These are phyloP conservation scores for Dimocarpus longan DNA, from an alignment of 345 rosid genomes.

Conservation along the genomic window DNA sequence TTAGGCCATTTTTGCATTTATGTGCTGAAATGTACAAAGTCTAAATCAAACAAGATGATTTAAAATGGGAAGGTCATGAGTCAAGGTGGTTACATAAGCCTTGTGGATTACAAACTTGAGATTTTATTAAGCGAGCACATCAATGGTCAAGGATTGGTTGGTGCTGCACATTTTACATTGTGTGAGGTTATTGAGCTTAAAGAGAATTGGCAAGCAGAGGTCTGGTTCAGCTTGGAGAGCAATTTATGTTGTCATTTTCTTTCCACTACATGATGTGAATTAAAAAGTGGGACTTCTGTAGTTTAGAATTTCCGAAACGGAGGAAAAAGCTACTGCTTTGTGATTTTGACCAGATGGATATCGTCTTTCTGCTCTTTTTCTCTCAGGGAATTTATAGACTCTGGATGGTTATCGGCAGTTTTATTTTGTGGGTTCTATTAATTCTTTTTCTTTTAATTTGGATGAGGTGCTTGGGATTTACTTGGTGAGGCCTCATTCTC, in stretches of 20 bases:
- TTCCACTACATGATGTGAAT: background rate
- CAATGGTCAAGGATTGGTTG: background rate
- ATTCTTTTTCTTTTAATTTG: background rate
- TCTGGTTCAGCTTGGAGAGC: background rate
- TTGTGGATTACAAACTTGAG: background rate
- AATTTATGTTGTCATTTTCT: background rate
- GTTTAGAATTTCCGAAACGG: background rate
- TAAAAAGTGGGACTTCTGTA: background rate
- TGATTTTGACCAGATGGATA: background rate
- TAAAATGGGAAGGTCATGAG: background rate
- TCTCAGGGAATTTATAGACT: background rate
- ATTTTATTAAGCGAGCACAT: background rate
- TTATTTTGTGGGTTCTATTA: background rate
- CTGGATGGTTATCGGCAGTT: background rate
- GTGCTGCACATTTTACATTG: background rate
- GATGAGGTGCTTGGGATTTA: background rate
- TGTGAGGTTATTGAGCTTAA: background rate
- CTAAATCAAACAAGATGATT: background rate
- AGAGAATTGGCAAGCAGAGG: constrained; percentile 1
- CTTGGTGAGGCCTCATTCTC: background rate
- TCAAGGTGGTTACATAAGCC: background rate
- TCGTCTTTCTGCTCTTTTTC: background rate
- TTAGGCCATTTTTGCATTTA: background rate
- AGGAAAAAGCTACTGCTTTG: background rate
- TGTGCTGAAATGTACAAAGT: background rate